Percentiles rank a stretch among this genome's conserved stretches.
These are phyloP conservation scores for Adenanthera pavonina DNA, from an alignment of 306 rosid species.

Conservation along the genomic window DNA sequence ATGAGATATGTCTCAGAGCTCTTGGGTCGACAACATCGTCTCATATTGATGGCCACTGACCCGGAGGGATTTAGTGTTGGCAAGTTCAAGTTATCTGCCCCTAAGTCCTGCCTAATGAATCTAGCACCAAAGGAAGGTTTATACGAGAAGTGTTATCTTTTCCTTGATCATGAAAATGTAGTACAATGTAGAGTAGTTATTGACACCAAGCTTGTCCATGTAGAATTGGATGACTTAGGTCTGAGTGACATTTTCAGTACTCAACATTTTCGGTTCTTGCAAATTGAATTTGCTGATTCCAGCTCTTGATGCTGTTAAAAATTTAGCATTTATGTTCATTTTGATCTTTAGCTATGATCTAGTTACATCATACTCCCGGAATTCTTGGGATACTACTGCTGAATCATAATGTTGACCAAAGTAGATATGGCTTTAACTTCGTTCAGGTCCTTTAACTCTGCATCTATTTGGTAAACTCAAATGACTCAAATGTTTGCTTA, in stretches of 20 bases:
- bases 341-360: neutral
- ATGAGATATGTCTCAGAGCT: slow-evolving; percentile 83
- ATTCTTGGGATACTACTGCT: neutral
- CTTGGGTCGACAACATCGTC: slow-evolving; percentile 83
- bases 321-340: neutral
- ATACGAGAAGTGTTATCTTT: slow-evolving; percentile 64
- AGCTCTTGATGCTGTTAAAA: slow-evolving; percentile 50
- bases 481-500: neutral
- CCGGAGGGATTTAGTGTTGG: slow-evolving; percentile 51
- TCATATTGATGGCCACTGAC: slow-evolving; percentile 58
- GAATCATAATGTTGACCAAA: neutral
- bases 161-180: slow-evolving; percentile 47
- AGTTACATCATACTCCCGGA: neutral
- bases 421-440: neutral
- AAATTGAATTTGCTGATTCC: slow-evolving; percentile 75
- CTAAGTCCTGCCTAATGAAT: slow-evolving; percentile 73
- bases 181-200: slow-evolving; percentile 71
- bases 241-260: slow-evolving; percentile 46
- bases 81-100: slow-evolving; percentile 60
- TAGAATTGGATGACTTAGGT: slow-evolving; percentile 62
- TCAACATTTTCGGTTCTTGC: slow-evolving; percentile 55
- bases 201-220: slow-evolving; percentile 63
- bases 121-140: slow-evolving; percentile 91
- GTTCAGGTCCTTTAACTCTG: neutral
- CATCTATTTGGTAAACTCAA: neutral